Evolutionary conservation across 148 eudicot genomes (phyloP), one percentile per base, ranked within the genome.

Genomic region (Camellia lanceoleosa): DNA sequence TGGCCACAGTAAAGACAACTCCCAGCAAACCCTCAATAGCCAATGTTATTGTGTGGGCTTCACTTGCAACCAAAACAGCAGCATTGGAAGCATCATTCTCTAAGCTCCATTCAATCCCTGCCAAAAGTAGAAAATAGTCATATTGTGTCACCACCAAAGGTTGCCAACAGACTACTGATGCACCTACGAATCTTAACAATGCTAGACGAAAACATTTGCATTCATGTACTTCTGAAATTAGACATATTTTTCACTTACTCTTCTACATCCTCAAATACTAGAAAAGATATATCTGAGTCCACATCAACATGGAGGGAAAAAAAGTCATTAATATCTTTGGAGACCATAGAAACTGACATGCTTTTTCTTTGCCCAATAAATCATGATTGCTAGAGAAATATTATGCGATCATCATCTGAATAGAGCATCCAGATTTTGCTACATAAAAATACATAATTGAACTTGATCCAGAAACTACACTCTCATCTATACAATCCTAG

Each of bases 51-150:
- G 98, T 93, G 88, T 96, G 99, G 83, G 99, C 99, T 85, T 96
- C 98, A 86, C 99, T 96, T 68, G 99, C 99, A 83, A 96, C 97
- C 88, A 96, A 87, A 78, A 96, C 98, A 78, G 99, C 95, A 77
- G 95, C 87, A 87, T 96, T 96, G 18, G 99, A 92, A 78, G 98
- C 99, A 90, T 96, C 99, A 71, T 90, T 91, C 73, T 96, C 99
- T 92, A 96, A 89, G 85, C 89, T 96, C 99, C 99, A 96, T 81
- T 96, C 99, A 79, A 96, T 85, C 82, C 99, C 99, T 96, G 83
- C 74, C 74, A 87, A 58, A 38, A 63, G 70, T 15, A 59, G 15
- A 66, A 81, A 20, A 69, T 15, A 41, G 30, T 58, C 52, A 78
- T 67, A 43, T 12, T 41, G 74, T 55, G 38, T 74, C 52, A 41